phyloP scores from a whole-genome alignment of 441 rosid species.

The Viola pubescens region DNA sequence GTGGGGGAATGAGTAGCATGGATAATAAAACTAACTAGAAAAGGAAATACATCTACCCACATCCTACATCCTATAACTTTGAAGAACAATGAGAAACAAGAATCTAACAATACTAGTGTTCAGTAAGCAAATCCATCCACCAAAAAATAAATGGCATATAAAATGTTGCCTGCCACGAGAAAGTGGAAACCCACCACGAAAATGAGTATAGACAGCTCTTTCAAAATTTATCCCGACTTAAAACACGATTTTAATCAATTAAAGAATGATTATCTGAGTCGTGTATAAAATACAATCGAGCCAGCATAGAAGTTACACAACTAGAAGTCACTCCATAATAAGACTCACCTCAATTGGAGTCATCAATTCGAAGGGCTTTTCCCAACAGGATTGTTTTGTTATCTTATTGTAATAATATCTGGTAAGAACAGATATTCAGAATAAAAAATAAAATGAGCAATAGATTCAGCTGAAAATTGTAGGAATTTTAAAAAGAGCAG shows the following conservation, averaged over 20 bases:
- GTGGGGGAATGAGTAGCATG: too few relatives aligned
- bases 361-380: constrained; percentile 95
- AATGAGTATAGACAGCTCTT: constrained; percentile 38
- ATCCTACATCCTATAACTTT: too few relatives aligned
- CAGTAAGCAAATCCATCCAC: constrained; percentile 17
- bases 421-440: constrained; percentile 14
- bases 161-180: constrained; percentile 40
- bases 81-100: too few relatives aligned
- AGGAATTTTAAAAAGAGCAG: too few relatives aligned
- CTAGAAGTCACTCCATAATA: constrained; percentile 12
- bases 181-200: constrained; percentile 44
- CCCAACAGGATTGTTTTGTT: constrained; percentile 96
- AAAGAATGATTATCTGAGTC: constrained; percentile 33
- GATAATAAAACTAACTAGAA: too few relatives aligned
- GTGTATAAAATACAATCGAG: too few relatives aligned
- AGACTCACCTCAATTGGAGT: constrained; percentile 85
- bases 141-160: constrained; percentile 23
- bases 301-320: constrained; percentile 1
- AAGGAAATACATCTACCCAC: too few relatives aligned
- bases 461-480: not conserved
- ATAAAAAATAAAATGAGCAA: constrained; percentile 2
- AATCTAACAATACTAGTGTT: too few relatives aligned
- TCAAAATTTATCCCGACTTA: constrained; percentile 37
- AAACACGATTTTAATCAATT: constrained; percentile 44
- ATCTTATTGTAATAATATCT: constrained; percentile 95